phyloP scores from a whole-genome alignment of 208 protist species.

The Crithidia sp. region DNA sequence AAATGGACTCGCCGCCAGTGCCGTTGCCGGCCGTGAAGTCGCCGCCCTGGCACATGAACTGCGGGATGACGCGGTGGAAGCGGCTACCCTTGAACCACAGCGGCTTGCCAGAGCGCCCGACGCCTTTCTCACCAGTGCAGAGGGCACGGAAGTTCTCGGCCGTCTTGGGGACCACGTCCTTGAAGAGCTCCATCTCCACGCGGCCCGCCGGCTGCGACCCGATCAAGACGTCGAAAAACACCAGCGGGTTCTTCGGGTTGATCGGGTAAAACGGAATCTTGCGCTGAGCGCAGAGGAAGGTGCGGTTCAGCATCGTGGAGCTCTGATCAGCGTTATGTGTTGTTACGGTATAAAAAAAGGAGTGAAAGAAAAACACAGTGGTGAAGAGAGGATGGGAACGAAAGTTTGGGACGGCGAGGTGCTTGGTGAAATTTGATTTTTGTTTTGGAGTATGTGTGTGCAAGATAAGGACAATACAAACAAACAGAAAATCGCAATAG shows the following conservation, averaged over 20 bases:
- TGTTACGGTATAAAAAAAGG: slow-evolving; percentile 4
- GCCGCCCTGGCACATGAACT: slow-evolving; percentile 96
- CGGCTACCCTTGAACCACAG: slow-evolving; percentile 95
- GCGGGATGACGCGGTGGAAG: slow-evolving; percentile 96
- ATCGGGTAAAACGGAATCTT: slow-evolving; percentile 87
- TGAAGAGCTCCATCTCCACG: slow-evolving; percentile 94
- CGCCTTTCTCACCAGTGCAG: slow-evolving; percentile 92
- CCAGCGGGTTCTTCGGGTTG: slow-evolving; percentile 78
- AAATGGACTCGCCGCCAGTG: slow-evolving; percentile 94
- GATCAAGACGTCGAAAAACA: slow-evolving; percentile 95
- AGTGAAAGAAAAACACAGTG: slow-evolving; percentile 3
- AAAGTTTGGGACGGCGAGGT: neutral
- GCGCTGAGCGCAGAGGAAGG: slow-evolving; percentile 54
- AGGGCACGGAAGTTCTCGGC: slow-evolving; percentile 95
- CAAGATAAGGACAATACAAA: neutral
- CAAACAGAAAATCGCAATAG: neutral
- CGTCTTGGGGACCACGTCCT: slow-evolving; percentile 93
- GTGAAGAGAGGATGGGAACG: neutral
- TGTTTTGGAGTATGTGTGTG: neutral
- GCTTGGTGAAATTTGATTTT: neutral
- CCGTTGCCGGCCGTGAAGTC: slow-evolving; percentile 95
- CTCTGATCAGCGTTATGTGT: neutral
- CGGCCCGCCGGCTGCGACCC: slow-evolving; percentile 80
- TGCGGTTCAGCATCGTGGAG: slow-evolving; percentile 25
- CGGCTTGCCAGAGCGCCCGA: slow-evolving; percentile 84